Evolutionary conservation across 2,329 filamentous ascomycete species (phyloP).

Genomic region (Penicillium sp.): DNA sequence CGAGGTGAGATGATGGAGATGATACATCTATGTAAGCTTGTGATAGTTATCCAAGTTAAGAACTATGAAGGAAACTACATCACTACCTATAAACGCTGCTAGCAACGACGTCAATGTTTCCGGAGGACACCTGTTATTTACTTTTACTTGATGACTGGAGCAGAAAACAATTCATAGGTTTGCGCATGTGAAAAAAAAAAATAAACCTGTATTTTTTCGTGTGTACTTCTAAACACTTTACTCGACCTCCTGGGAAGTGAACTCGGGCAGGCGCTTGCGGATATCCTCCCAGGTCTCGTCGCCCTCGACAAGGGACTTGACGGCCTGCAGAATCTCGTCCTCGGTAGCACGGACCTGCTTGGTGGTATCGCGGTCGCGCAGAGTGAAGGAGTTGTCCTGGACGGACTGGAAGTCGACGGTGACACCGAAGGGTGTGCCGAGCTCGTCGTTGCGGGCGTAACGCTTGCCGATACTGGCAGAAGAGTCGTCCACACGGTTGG

Average conservation of each 20-base stretch:
- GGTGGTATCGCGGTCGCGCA: constrained; percentile 87
- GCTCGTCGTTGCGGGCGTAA: constrained; percentile 91
- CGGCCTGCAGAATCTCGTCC: constrained; percentile 75
- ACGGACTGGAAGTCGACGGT: constrained; percentile 96
- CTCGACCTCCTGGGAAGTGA: constrained; percentile 71
- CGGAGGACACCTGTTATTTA: too few species aligned
- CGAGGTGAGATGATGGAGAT: too few species aligned
- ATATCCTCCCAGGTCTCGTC: constrained; percentile 71
- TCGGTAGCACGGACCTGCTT: constrained; percentile 85
- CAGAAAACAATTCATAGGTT: background rate
- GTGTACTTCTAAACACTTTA: constrained; percentile 28
- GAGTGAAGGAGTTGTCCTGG: constrained; percentile 81
- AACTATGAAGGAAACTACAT: too few species aligned
- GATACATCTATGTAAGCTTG: too few species aligned
- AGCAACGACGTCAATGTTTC: background rate
- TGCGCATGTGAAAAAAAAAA: constrained; percentile 6
- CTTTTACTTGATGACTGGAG: background rate
- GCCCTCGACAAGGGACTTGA: constrained; percentile 65
- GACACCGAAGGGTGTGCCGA: constrained; percentile 90
- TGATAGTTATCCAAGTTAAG: too few species aligned
- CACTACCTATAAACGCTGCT: too few species aligned
- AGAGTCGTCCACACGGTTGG: constrained; percentile 85
- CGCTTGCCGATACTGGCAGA: constrained; percentile 92
- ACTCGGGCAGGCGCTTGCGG: constrained; percentile 75
- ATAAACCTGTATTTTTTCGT: constrained; percentile 20